phyloP scores from a whole-genome alignment of 768 basidiomycete species.

The Dacryopinax primogenitus region DNA sequence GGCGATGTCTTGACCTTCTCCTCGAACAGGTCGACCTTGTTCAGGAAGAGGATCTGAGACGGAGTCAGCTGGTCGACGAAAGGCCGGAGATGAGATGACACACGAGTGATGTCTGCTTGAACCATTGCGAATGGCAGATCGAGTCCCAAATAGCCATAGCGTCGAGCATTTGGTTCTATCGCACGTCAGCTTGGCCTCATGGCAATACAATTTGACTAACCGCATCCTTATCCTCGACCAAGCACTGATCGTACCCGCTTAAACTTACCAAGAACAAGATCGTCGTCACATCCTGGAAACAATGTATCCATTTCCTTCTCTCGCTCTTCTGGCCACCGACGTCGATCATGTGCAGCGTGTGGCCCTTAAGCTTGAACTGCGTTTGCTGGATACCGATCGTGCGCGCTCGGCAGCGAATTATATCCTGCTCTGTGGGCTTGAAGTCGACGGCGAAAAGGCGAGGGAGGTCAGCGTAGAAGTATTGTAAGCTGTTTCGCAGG shows the following conservation, averaged over 20 bases:
- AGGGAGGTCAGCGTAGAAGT: conserved; percentile 64
- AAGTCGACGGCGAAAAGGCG: conserved; percentile 65
- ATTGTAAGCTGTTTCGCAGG: background rate
- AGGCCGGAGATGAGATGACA: conserved; percentile 22
- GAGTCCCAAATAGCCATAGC: conserved; percentile 98
- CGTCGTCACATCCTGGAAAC: conserved; percentile 87
- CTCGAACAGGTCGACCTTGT: conserved; percentile 89
- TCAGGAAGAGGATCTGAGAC: conserved; percentile 76
- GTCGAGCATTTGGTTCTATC: conserved; percentile 97
- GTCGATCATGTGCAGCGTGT: conserved; percentile 87
- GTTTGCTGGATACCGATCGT: conserved; percentile 90
- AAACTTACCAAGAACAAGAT: conserved; percentile 85
- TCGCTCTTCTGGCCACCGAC: conserved; percentile 83
- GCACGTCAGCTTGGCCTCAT: background rate
- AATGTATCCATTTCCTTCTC: conserved; percentile 86
- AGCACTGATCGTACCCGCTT: conserved; percentile 87
- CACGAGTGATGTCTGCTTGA: conserved; percentile 85
- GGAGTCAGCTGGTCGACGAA: background rate
- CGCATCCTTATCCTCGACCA: conserved; percentile 84
- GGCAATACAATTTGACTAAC: conserved; percentile 36
- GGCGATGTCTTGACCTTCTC: conserved; percentile 68
- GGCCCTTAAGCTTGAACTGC: conserved; percentile 60
- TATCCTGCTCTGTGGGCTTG: conserved; percentile 62
- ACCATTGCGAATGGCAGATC: conserved; percentile 96
- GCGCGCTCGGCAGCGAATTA: conserved; percentile 70